Base-by-base conservation (phyloP, 441 rosid species). In the Pelargonium myrrhifolium region DNA sequence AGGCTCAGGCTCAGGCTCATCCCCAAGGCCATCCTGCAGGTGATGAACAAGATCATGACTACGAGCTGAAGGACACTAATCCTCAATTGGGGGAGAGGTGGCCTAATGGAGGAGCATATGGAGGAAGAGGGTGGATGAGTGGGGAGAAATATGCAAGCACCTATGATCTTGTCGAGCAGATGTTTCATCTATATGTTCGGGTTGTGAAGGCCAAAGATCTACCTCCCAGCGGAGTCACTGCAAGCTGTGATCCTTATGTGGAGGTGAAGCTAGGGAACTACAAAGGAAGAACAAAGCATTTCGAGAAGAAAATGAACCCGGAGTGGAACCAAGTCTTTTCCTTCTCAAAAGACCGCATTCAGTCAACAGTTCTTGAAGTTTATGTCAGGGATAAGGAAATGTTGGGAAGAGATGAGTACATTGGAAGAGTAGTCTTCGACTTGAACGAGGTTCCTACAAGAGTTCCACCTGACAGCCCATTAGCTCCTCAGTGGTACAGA, bases 241-340 rank as follows among this genome's bases (percentile, higher is more conserved):
- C 97, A 18, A 88, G 89, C 71, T 87, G 91, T 66, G 97, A 93
- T 72, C 99, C 99, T 63, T 93, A 93, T 58, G 96, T 85, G 22
- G 97, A 93, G 72, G 96, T 93, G 40, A 93, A 73, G 81, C 92
- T 93, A 6, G 99, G 99, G 60, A 93, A 93, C 82, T 91, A 91
- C 73, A 86, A 79, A 82, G 97, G 96, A 65, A 88, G 88, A 1
- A 93, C 99, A 10, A 73, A 87, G 6, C 88, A 89, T 80, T 91
- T 84, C 63, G 97, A 93, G 87, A 93, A 91, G 84, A 93, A 88
- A 65, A 53, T 90, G 0, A 91, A 93, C 62, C 99, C 97, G 0
- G 99, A 93, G 66, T 93, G 99, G 99, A 89, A 71, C 68, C 96
- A 93, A 80, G 98, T 93, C 51, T 93, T 91, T 71, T 97, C 98